Evolutionary conservation across 164 flowering plant genomes (phyloP).

Genomic region (Vitis rotundifolia): DNA sequence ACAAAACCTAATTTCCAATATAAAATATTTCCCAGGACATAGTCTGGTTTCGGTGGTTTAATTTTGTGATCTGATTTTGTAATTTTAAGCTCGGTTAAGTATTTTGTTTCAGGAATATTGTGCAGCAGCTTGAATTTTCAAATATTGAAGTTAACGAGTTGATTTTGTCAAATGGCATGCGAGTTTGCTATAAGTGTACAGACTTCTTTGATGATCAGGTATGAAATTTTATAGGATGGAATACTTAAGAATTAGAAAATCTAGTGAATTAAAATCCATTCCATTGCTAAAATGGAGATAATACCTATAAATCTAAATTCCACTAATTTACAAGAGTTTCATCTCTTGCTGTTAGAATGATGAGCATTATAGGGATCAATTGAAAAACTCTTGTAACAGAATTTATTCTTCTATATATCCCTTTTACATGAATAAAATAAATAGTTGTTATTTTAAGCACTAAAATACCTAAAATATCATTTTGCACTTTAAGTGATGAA

Average conservation of each 20-base stretch:
- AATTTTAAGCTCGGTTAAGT: conserved; percentile 4
- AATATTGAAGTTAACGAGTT: conserved; percentile 77
- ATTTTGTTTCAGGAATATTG: conserved; percentile 49
- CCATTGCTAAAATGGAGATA: not conserved
- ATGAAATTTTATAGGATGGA: not conserved
- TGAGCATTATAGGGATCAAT: too few species aligned
- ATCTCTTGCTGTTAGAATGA: too few species aligned
- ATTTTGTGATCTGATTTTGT: not conserved
- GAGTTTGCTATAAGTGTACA: conserved; percentile 88
- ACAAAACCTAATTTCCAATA: too few species aligned
- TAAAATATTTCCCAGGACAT: too few species aligned
- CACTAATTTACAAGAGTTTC: not conserved
- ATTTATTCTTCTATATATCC: too few species aligned
- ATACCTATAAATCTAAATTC: not conserved
- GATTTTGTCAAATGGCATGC: conserved; percentile 88
- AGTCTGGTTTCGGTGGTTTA: too few species aligned
- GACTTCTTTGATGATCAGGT: conserved; percentile 97
- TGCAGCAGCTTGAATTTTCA: conserved; percentile 57
- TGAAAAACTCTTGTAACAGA: too few species aligned
- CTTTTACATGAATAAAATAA: too few species aligned
- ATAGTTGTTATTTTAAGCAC: too few species aligned
- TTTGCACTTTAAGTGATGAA: too few species aligned
- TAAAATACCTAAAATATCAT: too few species aligned
- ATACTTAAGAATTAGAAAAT: not conserved
- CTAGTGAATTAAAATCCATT: not conserved